phyloP scores from a whole-genome alignment of 2,329 filamentous ascomycete genomes.

The Pseudocercospora fuligena region DNA sequence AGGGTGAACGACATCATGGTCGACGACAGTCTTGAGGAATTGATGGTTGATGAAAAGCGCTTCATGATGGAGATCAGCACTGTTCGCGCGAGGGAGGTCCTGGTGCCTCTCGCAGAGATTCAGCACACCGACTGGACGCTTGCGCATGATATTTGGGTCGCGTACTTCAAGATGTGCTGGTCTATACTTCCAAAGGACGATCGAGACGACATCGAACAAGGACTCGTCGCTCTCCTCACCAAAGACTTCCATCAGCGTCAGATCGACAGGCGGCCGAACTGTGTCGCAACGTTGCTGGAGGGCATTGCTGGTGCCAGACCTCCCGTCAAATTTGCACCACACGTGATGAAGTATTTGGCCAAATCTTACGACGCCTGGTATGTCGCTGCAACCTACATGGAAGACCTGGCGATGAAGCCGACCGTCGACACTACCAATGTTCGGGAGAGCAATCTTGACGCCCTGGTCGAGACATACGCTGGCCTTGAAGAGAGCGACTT shows the following conservation, averaged over 20 bases:
- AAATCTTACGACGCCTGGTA: conserved; percentile 98
- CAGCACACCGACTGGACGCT: conserved; percentile 86
- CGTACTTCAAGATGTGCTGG: conserved; percentile 93
- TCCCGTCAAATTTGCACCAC: conserved; percentile 88
- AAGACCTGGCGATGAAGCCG: conserved; percentile 84
- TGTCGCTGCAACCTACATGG: conserved; percentile 85
- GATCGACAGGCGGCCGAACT: conserved; percentile 92
- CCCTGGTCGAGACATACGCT: conserved; percentile 90
- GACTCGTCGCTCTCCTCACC: conserved; percentile 85
- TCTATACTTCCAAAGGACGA: conserved; percentile 86
- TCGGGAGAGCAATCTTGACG: conserved; percentile 93
- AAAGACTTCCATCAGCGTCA: conserved; percentile 96
- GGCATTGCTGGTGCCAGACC: conserved; percentile 84
- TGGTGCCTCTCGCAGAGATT: conserved; percentile 88
- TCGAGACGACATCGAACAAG: conserved; percentile 85
- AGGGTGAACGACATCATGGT: conserved; percentile 68
- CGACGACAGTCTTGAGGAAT: conserved; percentile 79
- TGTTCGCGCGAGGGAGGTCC: conserved; percentile 82
- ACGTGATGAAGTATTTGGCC: conserved; percentile 93
- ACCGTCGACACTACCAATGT: conserved; percentile 82
- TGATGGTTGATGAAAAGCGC: conserved; percentile 78
- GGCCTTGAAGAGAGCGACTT: conserved; percentile 92
- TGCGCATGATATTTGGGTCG: conserved; percentile 87
- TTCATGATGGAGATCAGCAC: conserved; percentile 85
- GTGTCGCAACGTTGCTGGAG: conserved; percentile 88